These are phyloP conservation scores for Fusarium sp. DNA, from an alignment of 2,329 filamentous ascomycete genomes.

Conservation along the genomic window DNA sequence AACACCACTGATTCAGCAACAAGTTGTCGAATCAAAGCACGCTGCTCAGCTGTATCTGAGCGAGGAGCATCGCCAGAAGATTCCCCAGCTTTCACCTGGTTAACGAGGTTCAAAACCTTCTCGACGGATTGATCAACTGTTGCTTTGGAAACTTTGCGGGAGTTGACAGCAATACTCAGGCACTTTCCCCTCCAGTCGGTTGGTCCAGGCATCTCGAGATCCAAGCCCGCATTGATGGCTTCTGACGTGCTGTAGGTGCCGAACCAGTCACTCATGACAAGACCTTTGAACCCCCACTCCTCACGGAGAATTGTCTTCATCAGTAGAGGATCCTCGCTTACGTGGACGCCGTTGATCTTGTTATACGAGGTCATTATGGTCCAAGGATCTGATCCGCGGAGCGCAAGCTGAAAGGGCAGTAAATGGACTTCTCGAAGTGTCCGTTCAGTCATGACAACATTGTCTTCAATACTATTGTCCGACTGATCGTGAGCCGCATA, in stretches of 20 bases:
- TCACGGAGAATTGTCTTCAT: conserved; percentile 51
- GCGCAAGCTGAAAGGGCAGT: conserved; percentile 56
- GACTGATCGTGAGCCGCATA: conserved; percentile 57
- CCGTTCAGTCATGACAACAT: conserved; percentile 35
- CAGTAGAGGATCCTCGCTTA: conserved; percentile 41
- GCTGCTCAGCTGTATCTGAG: conserved; percentile 30
- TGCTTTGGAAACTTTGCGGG: conserved; percentile 36
- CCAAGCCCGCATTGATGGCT: conserved; percentile 45
- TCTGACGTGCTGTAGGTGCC: conserved; percentile 49
- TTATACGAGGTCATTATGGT: conserved; percentile 52
- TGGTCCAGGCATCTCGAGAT: conserved; percentile 54
- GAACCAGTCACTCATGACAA: conserved; percentile 53
- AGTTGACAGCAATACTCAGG: conserved; percentile 47
- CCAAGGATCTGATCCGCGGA: conserved; percentile 54
- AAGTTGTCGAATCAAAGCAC: conserved; percentile 28
- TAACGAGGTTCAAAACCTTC: conserved; percentile 36
- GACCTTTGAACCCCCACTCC: conserved; percentile 38
- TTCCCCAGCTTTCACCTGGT: conserved; percentile 16
- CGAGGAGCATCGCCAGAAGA: neutral
- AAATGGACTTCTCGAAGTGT: conserved; percentile 46
- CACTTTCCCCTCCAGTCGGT: conserved; percentile 42
- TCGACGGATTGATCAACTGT: conserved; percentile 47
- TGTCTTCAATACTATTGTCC: conserved; percentile 44
- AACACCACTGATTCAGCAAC: conserved; percentile 28
- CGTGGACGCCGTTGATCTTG: conserved; percentile 56